These are phyloP conservation scores for Candida succiphila DNA, from an alignment of 805 yeast species.

Conservation along the genomic window DNA sequence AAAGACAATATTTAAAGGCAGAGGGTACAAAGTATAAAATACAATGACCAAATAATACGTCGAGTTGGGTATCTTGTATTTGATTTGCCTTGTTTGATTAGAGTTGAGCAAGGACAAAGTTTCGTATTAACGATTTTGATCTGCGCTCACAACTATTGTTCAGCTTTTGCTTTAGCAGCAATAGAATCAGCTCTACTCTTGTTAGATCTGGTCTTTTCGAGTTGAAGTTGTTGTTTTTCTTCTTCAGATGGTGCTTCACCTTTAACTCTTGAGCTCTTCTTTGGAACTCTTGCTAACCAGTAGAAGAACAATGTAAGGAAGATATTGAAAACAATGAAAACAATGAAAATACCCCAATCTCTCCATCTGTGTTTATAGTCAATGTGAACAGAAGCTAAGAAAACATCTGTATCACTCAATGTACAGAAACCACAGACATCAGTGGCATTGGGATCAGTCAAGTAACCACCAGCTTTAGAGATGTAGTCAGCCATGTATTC, in stretches of 20 bases:
- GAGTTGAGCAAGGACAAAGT: too few species aligned
- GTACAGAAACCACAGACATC: slow-evolving; percentile 52
- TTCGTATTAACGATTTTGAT: too few species aligned
- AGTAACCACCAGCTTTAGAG: slow-evolving; percentile 34
- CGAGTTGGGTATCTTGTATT: too few species aligned
- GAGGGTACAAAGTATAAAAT: too few species aligned
- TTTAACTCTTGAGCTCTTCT: neutral
- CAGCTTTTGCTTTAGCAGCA: too few species aligned
- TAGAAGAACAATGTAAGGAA: slow-evolving; percentile 23
- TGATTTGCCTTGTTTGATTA: too few species aligned
- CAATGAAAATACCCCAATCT: slow-evolving; percentile 45
- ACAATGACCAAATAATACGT: too few species aligned
- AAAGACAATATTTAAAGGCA: too few species aligned
- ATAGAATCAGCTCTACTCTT: neutral
- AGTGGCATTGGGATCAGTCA: slow-evolving; percentile 33
- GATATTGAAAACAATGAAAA: slow-evolving; percentile 36
- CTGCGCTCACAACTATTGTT: too few species aligned
- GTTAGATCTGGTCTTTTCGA: slow-evolving; percentile 1
- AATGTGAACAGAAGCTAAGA: slow-evolving; percentile 26
- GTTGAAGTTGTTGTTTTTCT: neutral
- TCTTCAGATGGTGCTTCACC: neutral
- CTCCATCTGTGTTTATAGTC: slow-evolving; percentile 46
- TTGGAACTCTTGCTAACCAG: slow-evolving; percentile 60
- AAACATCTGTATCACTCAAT: slow-evolving; percentile 41
- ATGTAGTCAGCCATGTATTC: slow-evolving; percentile 36